Percentiles rank a stretch among this genome's conserved stretches.
These are phyloP conservation scores for Cephaloascus albidus DNA, from an alignment of 805 yeast species.

Conservation along the genomic window DNA sequence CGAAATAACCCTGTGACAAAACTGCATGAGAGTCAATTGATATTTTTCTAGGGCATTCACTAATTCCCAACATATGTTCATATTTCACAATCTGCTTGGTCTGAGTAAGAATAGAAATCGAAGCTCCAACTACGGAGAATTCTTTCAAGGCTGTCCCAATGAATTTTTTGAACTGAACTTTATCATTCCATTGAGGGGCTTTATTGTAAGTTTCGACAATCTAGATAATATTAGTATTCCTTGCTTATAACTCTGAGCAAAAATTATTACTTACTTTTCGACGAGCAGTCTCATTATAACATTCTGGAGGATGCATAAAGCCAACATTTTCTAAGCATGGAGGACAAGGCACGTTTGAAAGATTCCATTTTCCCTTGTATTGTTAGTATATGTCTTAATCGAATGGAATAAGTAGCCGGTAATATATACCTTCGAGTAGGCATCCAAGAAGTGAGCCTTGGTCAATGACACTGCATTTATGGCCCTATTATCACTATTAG, in stretches of 20 bases:
- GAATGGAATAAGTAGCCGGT: too few species aligned
- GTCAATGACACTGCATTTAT: constrained; percentile 26
- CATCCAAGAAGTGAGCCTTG: constrained; percentile 44
- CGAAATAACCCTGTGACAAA: constrained; percentile 44
- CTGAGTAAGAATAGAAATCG: constrained; percentile 49
- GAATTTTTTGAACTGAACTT: constrained; percentile 24
- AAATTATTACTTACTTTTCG: constrained; percentile 11
- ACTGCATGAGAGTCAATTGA: constrained; percentile 67
- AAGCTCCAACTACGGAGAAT: constrained; percentile 40
- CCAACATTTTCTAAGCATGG: constrained; percentile 34
- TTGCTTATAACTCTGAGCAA: too few species aligned
- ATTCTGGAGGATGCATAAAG: constrained; percentile 51
- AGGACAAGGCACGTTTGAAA: constrained; percentile 49
- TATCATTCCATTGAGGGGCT: constrained; percentile 41
- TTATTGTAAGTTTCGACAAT: constrained; percentile 28
- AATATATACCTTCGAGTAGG: constrained; percentile 36
- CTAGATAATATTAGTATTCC: too few species aligned
- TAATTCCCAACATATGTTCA: constrained; percentile 36
- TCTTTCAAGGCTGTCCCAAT: constrained; percentile 25
- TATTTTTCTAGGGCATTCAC: constrained; percentile 42
- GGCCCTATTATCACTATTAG: neutral
- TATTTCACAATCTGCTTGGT: constrained; percentile 39
- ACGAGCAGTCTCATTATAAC: constrained; percentile 39
- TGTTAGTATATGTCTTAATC: too few species aligned
- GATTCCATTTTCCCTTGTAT: constrained; percentile 43